Evolutionary conservation across 2,329 filamentous ascomycete genomes (phyloP), one percentile per base, ranked within the genome.

Genomic region (Botrytis tulipae): DNA sequence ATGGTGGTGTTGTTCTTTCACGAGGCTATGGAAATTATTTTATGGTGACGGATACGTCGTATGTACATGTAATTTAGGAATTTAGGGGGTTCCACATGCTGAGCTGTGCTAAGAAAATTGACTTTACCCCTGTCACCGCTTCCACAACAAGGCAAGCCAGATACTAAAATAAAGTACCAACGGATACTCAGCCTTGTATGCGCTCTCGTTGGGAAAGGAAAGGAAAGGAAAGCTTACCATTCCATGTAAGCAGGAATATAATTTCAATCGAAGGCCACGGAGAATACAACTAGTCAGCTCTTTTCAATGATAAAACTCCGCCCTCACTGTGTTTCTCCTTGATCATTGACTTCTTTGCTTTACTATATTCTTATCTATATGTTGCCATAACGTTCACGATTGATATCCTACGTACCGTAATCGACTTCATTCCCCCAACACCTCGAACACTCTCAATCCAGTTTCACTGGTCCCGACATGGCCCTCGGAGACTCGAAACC

Each of bases 381-480:
- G 51, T 69, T 69, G 42, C 51, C 51, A 42, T 60, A 72, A 60
- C 14, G 22, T n/a, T 69, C 35, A 61, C 44, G 71, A 61, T 60
- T 67, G 46, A 72, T 35, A 60, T 37, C 25, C 63, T 42, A 3
- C 29, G 51, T 57, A 65, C 59, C 12, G 35, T 42, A 57, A 54
- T 42, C 25, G 20, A 67, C 8, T 59, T 3, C 46, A 42, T 20
- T 35, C 57, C n/a, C 22, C 32, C 69, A 37, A 61, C 61, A 63
- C 48, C 32, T 25, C 62, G 9, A 59, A n/a, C 18, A 71, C 61
- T 20, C 37, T 61, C 4, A 51, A 18, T 40, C 78, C 78, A 77
- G 73, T 76, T 62, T 66, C 69, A 66, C 59, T 71, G 68, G 75
- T 76, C 44, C 51, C 75, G 35, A 76, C 9, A 80, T 80, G 79